Evolutionary conservation across 805 yeast species (phyloP).

Genomic region (Ogataea philodendri): DNA sequence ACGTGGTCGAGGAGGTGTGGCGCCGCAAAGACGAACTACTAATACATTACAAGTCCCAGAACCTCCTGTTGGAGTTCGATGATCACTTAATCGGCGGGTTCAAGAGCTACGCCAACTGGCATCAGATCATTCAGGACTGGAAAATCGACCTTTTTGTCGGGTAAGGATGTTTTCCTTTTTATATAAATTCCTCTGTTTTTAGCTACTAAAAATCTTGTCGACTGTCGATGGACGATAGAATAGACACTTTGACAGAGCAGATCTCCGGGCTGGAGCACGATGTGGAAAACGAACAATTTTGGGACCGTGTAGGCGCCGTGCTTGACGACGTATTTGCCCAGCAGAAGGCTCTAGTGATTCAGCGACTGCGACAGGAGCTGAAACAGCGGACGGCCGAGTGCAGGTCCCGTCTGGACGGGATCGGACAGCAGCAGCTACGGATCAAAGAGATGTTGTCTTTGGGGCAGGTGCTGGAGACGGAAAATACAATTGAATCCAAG

Average conservation of each 20-base stretch:
- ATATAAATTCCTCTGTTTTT: too few species aligned
- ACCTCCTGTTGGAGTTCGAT: conserved; percentile 1
- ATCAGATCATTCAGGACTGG: conserved; percentile 14
- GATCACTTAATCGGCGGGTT: conserved; percentile 16
- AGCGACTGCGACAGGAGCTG: conserved; percentile 3
- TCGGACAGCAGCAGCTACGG: conserved; percentile 5
- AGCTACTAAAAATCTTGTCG: conserved; percentile 8
- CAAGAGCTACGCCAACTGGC: conserved; percentile 18
- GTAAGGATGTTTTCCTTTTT: conserved; percentile 4
- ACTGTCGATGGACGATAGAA: conserved; percentile 12
- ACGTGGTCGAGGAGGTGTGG: conserved; percentile 21
- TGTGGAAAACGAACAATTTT: conserved; percentile 2
- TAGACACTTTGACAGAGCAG: conserved; percentile 2
- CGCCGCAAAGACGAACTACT: conserved; percentile 9
- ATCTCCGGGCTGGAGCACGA: conserved; percentile 2
- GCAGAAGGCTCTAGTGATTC: conserved; percentile 1
- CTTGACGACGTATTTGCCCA: conserved; percentile 4
- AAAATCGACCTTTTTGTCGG: conserved; percentile 14
- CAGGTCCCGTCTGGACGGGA: conserved; percentile 1
- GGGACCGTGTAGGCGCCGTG: conserved; percentile 3
- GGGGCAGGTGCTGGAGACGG: conserved; percentile 1
- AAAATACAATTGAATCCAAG: conserved; percentile 2
- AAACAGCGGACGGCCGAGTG: conserved; percentile 1
- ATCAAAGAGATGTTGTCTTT: conserved; percentile 5
- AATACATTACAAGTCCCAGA: conserved; percentile 2